Evolutionary conservation across 352 stramenopile genomes (phyloP).

Genomic region (Phytophthora ramorum): DNA sequence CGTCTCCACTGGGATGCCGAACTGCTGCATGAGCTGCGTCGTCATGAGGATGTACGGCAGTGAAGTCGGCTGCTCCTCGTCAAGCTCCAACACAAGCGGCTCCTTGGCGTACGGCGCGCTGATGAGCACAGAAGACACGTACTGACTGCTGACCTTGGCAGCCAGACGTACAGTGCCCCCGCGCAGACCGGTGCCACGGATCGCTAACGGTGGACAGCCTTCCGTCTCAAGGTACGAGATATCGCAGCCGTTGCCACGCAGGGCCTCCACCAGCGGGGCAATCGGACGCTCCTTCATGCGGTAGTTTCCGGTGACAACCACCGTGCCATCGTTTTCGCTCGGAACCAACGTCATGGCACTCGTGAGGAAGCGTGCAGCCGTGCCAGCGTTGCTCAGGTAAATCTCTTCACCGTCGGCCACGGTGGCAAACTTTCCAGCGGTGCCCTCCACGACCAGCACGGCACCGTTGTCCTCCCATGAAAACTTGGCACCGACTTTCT

Average conservation of each 20-base stretch:
- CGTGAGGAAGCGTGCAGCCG: slow-evolving; percentile 95
- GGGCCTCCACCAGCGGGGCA: slow-evolving; percentile 94
- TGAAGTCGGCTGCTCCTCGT: slow-evolving; percentile 96
- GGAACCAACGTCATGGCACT: slow-evolving; percentile 86
- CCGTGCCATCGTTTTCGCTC: slow-evolving; percentile 41
- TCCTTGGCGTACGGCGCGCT: slow-evolving; percentile 89
- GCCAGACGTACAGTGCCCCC: slow-evolving; percentile 88
- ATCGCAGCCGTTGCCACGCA: slow-evolving; percentile 89
- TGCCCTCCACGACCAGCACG: slow-evolving; percentile 81
- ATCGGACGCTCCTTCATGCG: slow-evolving; percentile 98
- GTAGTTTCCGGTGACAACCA: slow-evolving; percentile 93
- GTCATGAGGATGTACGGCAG: slow-evolving; percentile 96
- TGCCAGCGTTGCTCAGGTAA: slow-evolving; percentile 92
- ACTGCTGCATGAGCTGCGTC: slow-evolving; percentile 97
- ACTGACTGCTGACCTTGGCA: slow-evolving; percentile 95
- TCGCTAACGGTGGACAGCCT: slow-evolving; percentile 78
- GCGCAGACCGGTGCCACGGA: slow-evolving; percentile 74
- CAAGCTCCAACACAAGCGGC: slow-evolving; percentile 90
- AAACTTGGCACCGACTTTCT: slow-evolving; percentile 90
- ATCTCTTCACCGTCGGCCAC: slow-evolving; percentile 66
- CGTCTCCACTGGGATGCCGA: slow-evolving; percentile 95
- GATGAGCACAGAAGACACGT: slow-evolving; percentile 97
- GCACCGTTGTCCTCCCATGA: slow-evolving; percentile 78
- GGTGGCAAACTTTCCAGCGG: slow-evolving; percentile 63
- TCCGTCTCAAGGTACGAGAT: slow-evolving; percentile 72